Conservation (phyloP, 2,329 filamentous ascomycete species). For the Microthyrium microscopicum region DNA sequence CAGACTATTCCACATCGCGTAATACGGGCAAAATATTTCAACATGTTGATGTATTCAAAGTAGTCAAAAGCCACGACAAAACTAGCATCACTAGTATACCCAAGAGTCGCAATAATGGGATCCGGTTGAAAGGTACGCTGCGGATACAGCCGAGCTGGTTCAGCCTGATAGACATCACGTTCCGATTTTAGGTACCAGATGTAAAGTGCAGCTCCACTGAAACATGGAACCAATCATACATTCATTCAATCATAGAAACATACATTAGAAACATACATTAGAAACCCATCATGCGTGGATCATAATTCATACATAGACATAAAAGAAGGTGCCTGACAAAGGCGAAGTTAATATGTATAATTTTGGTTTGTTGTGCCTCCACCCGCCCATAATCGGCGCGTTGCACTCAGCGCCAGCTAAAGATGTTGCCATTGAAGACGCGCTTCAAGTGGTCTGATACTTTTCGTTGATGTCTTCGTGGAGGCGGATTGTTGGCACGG, state of each 20-base stretch:
- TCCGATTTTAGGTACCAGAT: too few relatives aligned
- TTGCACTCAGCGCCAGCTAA: conserved; percentile 3
- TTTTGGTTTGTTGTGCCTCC: conserved; percentile 1
- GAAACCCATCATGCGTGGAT: neutral
- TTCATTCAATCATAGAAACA: neutral
- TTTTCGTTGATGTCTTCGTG: neutral
- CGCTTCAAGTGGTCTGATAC: conserved; percentile 3
- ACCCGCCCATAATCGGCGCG: neutral
- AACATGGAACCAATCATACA: too few relatives aligned
- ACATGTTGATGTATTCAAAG: too few relatives aligned
- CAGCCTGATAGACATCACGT: too few relatives aligned
- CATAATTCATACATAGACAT: neutral
- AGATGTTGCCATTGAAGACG: conserved; percentile 1
- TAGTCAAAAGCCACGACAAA: too few relatives aligned
- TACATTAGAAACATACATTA: conserved; percentile 2
- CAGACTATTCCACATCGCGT: too few relatives aligned
- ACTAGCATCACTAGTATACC: too few relatives aligned
- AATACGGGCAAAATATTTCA: too few relatives aligned
- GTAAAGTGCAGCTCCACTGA: too few relatives aligned
- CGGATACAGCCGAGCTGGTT: too few relatives aligned
- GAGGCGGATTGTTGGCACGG: neutral
- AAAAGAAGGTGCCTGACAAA: neutral
- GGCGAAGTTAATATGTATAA: conserved; percentile 2
- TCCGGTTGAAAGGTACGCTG: too few relatives aligned
- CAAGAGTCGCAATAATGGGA: too few relatives aligned